phyloP scores from a whole-genome alignment of 169 alveolate species.

The Eimeria maxima region DNA sequence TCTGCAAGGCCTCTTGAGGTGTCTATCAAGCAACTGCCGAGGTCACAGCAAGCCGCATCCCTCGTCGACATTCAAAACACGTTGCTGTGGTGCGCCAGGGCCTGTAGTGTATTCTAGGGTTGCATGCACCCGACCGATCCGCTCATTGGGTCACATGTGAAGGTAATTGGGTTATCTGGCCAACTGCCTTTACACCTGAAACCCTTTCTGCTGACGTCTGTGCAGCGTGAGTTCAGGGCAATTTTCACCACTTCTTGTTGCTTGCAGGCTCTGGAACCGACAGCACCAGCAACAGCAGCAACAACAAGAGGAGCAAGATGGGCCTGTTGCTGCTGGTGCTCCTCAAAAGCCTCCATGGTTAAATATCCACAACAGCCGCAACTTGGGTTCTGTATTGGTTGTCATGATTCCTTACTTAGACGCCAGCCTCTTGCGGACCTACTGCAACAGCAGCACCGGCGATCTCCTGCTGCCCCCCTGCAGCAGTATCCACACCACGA shows the following conservation, averaged over 20 bases:
- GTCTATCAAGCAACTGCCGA: background rate
- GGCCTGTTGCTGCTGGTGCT: background rate
- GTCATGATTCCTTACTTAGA: constrained; percentile 71
- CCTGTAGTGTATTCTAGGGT: background rate
- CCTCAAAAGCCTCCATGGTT: constrained; percentile 65
- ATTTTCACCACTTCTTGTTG: background rate
- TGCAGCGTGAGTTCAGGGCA: background rate
- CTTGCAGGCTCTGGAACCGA: constrained; percentile 1
- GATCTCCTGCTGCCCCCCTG: background rate
- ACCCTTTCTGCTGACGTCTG: background rate
- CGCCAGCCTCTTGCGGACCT: background rate
- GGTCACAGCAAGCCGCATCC: background rate
- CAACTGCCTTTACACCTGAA: background rate
- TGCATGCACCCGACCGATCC: background rate
- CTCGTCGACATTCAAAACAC: background rate
- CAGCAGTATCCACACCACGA: background rate
- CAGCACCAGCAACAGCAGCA: constrained; percentile 27
- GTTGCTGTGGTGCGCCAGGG: constrained; percentile 5
- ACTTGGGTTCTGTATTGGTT: constrained; percentile 32
- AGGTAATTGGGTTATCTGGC: background rate
- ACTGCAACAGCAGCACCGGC: constrained; percentile 22
- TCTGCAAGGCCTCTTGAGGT: background rate
- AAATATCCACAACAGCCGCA: constrained; percentile 17
- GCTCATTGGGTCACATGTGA: background rate
- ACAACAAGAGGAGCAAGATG: background rate